Percentiles rank a stretch among this genome's conserved stretches.
phyloP scores from a whole-genome alignment of 2,329 filamentous ascomycete genomes.

The Aureobasidium subglaciale region DNA sequence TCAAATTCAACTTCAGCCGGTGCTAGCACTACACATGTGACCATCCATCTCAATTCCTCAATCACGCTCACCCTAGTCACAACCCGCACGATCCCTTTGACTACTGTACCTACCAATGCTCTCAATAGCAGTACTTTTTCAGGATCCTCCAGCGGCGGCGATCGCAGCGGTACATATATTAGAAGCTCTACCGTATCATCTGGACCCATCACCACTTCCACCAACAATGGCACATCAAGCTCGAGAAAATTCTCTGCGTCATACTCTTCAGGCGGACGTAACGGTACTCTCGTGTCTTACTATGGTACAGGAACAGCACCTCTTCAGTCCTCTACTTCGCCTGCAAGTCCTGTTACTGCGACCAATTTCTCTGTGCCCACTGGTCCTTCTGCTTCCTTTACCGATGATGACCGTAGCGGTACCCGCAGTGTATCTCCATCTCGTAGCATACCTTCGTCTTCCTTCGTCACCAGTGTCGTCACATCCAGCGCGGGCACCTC shows the following conservation, averaged over 20 bases:
- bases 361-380: neutral
- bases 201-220: neutral
- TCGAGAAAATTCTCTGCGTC: neutral
- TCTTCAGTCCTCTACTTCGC: neutral
- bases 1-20: neutral
- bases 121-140: neutral
- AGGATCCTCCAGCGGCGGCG: neutral
- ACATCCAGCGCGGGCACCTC: neutral
- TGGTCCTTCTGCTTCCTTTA: neutral
- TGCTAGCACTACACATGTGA: neutral
- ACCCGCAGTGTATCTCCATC: neutral
- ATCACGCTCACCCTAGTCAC: neutral
- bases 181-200: too few relatives aligned
- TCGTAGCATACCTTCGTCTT: neutral
- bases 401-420: neutral
- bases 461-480: conserved; percentile 1
- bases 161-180: neutral
- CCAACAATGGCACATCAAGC: neutral
- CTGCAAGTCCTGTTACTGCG: neutral
- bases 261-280: neutral
- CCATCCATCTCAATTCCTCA: conserved; percentile 1
- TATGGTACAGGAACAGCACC: neutral
- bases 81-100: neutral
- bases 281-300: neutral
- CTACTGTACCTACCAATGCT: neutral